Percentiles rank a stretch among this genome's conserved stretches.
phyloP scores from a whole-genome alignment of 345 rosid genomes.

The Cardamine resedifolia region DNA sequence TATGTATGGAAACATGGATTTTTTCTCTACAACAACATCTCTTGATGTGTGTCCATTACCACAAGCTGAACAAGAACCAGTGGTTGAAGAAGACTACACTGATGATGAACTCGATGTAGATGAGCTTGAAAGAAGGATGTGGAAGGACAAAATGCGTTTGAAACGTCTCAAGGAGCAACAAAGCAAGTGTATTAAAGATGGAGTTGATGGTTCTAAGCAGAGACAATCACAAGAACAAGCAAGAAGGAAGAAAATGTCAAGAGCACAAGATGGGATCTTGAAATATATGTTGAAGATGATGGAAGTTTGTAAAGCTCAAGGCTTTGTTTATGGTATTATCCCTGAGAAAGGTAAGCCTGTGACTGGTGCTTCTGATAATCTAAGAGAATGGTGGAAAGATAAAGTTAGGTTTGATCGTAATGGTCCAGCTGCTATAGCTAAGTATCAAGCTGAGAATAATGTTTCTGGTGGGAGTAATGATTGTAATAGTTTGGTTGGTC shows the following conservation, averaged over 20 bases:
- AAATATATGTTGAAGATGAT: constrained; percentile 88
- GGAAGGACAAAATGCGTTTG: constrained; percentile 69
- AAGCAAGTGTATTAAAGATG: constrained; percentile 51
- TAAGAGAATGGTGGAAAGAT: constrained; percentile 94
- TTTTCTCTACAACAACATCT: constrained; percentile 45
- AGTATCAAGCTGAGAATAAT: constrained; percentile 54
- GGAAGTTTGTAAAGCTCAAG: constrained; percentile 90
- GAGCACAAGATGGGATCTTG: constrained; percentile 81
- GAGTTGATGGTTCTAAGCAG: constrained; percentile 48
- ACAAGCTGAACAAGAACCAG: constrained; percentile 47
- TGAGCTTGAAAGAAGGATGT: constrained; percentile 78
- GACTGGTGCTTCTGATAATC: constrained; percentile 86
- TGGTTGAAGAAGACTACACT: constrained; percentile 55
- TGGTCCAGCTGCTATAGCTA: constrained; percentile 79
- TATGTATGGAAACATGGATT: constrained; percentile 53
- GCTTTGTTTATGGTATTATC: constrained; percentile 81
- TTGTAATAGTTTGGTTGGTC: constrained; percentile 38
- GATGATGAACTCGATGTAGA: constrained; percentile 72
- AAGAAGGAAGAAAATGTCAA: constrained; percentile 84
- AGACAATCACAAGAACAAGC: constrained; percentile 81
- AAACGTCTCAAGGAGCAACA: constrained; percentile 66
- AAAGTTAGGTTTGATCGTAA: constrained; percentile 80
- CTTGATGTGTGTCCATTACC: constrained; percentile 40
- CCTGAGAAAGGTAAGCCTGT: constrained; percentile 91
- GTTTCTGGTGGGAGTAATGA: constrained; percentile 44